These are phyloP conservation scores for Plantago lanceolata DNA, from an alignment of 305 asterid genomes.

Conservation along the genomic window DNA sequence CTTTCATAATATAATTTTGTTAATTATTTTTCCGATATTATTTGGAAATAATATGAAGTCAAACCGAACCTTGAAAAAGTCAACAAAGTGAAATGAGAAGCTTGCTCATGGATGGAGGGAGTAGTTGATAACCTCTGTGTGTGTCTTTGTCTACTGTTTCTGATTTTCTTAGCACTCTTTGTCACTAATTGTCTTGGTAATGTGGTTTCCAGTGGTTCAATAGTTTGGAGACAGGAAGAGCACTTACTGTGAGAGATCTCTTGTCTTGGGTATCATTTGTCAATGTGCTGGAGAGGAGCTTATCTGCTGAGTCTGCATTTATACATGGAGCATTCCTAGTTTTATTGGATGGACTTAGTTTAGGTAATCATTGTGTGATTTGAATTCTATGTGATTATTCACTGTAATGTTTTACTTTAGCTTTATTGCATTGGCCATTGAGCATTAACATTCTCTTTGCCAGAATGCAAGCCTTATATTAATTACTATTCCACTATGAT, in stretches of 20 bases:
- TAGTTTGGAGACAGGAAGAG: conserved; percentile 66
- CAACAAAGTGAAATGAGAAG: too few relatives aligned
- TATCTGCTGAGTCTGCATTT: conserved; percentile 64
- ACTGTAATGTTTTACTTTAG: not conserved
- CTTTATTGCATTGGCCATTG: not conserved
- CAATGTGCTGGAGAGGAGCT: conserved; percentile 51
- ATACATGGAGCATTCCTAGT: conserved; percentile 85
- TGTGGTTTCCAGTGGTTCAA: conserved; percentile 85
- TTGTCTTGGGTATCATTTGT: conserved; percentile 89
- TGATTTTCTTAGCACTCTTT: not conserved
- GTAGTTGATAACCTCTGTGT: too few relatives aligned
- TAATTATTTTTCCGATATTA: too few relatives aligned
- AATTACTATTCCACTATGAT: not conserved
- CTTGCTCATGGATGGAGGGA: too few relatives aligned
- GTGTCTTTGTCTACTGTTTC: too few relatives aligned
- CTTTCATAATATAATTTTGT: too few relatives aligned
- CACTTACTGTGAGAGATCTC: conserved; percentile 90
- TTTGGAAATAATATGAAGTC: too few relatives aligned
- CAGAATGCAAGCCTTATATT: not conserved
- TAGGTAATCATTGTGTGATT: conserved; percentile 47
- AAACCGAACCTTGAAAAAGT: too few relatives aligned
- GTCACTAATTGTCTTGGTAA: not conserved
- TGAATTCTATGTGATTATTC: not conserved
- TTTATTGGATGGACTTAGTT: conserved; percentile 78
- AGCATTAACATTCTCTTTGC: conserved; percentile 2